Conservation (phyloP, 345 rosid species). For the Carallia brachiata region DNA sequence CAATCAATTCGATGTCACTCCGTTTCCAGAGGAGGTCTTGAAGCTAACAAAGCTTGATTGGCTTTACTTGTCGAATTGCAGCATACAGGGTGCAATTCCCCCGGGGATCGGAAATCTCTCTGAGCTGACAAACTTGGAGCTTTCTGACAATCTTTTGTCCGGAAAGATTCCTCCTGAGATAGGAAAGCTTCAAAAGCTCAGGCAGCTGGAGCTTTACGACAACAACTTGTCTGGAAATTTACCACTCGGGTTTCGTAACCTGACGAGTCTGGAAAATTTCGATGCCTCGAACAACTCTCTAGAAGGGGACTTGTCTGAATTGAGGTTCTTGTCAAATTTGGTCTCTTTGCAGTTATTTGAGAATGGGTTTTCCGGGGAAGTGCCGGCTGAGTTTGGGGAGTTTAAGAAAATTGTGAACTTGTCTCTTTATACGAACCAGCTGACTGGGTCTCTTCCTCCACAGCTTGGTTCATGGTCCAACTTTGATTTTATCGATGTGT, state of each 20-base stretch:
- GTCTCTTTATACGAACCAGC: constrained; percentile 61
- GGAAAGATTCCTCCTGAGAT: constrained; percentile 68
- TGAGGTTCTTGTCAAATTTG: constrained; percentile 51
- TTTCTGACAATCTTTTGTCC: constrained; percentile 40
- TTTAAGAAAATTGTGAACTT: constrained; percentile 61
- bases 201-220: constrained; percentile 66
- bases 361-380: constrained; percentile 60
- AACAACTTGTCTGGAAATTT: constrained; percentile 61
- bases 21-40: constrained; percentile 48
- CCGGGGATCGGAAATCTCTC: constrained; percentile 54
- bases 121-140: constrained; percentile 57
- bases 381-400: constrained; percentile 68
- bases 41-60: constrained; percentile 47
- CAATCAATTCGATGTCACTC: constrained; percentile 43
- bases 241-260: constrained; percentile 63
- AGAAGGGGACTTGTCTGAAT: constrained; percentile 62
- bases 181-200: constrained; percentile 51
- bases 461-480: constrained; percentile 69
- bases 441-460: constrained; percentile 70
- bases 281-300: constrained; percentile 63
- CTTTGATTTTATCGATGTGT: constrained; percentile 72
- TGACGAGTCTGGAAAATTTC: constrained; percentile 51
- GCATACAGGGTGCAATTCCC: constrained; percentile 61
- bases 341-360: constrained; percentile 56
- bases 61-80: constrained; percentile 67